These are phyloP conservation scores for Pseudocercospora cruenta DNA, from an alignment of 2,329 filamentous ascomycete species.

Conservation along the genomic window DNA sequence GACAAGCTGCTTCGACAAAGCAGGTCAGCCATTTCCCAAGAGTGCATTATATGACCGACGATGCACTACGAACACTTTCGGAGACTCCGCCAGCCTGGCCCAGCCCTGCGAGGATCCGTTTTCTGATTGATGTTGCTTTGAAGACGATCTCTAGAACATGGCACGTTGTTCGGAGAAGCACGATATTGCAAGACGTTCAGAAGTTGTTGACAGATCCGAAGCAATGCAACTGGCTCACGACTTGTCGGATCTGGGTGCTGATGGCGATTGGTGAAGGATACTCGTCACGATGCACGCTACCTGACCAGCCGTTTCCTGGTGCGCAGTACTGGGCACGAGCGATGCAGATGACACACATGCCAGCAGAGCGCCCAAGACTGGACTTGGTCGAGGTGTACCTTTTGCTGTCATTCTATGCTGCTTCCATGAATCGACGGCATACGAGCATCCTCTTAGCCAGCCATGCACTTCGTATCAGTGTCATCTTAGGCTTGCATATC, in stretches of 20 bases:
- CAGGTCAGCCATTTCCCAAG: conserved; percentile 39
- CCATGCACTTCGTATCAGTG: conserved; percentile 48
- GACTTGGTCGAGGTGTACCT: conserved; percentile 51
- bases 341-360: conserved; percentile 44
- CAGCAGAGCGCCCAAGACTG: conserved; percentile 49
- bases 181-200: conserved; percentile 44
- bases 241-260: conserved; percentile 50
- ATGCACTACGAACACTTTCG: conserved; percentile 41
- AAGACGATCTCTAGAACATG: conserved; percentile 47
- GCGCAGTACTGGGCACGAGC: conserved; percentile 50
- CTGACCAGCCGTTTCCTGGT: conserved; percentile 47
- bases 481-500: conserved; percentile 52
- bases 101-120: conserved; percentile 42
- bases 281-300: conserved; percentile 44
- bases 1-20: conserved; percentile 37
- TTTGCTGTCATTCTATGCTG: conserved; percentile 53
- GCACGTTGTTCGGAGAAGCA: conserved; percentile 48
- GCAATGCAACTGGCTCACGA: conserved; percentile 40
- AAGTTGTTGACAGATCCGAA: conserved; percentile 43
- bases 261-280: conserved; percentile 55
- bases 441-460: conserved; percentile 50
- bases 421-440: conserved; percentile 51
- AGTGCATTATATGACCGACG: conserved; percentile 39
- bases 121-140: conserved; percentile 48
- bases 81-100: conserved; percentile 45